These are phyloP conservation scores for Suillus luteus DNA, from an alignment of 768 basidiomycete genomes.

Conservation along the genomic window DNA sequence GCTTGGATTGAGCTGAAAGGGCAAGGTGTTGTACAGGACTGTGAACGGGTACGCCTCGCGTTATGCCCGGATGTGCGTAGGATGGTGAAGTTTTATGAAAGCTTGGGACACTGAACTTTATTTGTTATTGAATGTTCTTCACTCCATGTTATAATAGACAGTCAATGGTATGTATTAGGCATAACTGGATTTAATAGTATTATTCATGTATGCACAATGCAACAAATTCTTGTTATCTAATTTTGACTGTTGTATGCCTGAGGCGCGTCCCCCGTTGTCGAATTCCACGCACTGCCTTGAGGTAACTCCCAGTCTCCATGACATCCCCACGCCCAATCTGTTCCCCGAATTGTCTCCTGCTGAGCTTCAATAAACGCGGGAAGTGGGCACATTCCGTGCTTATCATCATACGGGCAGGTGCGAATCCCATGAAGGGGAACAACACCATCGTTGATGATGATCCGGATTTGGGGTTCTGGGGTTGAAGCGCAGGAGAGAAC, in stretches of 20 bases:
- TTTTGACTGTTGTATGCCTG: not conserved
- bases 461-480: slow-evolving; percentile 50
- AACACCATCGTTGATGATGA: slow-evolving; percentile 88
- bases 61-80: slow-evolving; percentile 65
- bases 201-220: not conserved
- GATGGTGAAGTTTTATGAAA: slow-evolving; percentile 62
- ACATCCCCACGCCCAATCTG: slow-evolving; percentile 80
- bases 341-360: slow-evolving; percentile 60
- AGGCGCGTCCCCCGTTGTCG: not conserved
- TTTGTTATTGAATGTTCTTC: not conserved
- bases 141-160: not conserved
- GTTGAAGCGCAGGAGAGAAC: slow-evolving; percentile 43
- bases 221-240: not conserved
- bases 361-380: slow-evolving; percentile 70
- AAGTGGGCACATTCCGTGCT: slow-evolving; percentile 71
- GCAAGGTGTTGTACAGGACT: slow-evolving; percentile 52
- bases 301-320: slow-evolving; percentile 69
- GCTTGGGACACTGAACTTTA: slow-evolving; percentile 26
- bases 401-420: slow-evolving; percentile 64
- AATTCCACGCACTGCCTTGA: not conserved
- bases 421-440: slow-evolving; percentile 76
- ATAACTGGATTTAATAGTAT: not conserved
- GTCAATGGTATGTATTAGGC: not conserved
- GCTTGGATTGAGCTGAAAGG: slow-evolving; percentile 62
- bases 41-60: slow-evolving; percentile 67